Conservation (phyloP, 306 rosid genomes). For the Castanospermum australe region DNA sequence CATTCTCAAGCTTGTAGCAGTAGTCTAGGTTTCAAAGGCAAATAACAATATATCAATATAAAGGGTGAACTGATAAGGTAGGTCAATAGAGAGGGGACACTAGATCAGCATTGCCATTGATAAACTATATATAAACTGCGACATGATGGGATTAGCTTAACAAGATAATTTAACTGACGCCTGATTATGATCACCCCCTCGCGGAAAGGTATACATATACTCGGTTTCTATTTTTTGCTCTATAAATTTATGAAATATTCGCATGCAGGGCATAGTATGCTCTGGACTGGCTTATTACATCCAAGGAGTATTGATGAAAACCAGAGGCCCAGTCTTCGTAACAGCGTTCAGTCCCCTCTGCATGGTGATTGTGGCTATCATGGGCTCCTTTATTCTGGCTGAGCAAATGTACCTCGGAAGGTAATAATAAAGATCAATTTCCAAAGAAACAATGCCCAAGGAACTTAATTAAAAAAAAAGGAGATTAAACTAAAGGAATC, state of each 20-base stretch:
- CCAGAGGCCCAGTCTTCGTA: conserved; percentile 90
- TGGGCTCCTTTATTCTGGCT: conserved; percentile 64
- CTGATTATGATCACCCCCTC: background rate
- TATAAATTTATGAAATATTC: background rate
- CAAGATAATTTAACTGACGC: background rate
- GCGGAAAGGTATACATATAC: background rate
- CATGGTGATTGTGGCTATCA: conserved; percentile 85
- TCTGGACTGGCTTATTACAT: conserved; percentile 93
- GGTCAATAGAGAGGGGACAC: background rate
- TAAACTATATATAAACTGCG: background rate
- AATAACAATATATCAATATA: background rate
- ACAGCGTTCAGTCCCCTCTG: conserved; percentile 82
- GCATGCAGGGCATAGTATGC: conserved; percentile 81
- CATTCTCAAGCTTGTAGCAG: no score
- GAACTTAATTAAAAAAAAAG: background rate
- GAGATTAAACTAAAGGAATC: background rate
- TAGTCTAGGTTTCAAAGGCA: background rate
- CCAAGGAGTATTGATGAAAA: conserved; percentile 86
- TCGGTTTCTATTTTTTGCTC: background rate
- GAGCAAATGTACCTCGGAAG: conserved; percentile 79
- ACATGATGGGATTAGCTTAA: background rate
- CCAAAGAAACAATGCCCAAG: background rate
- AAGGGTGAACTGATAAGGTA: background rate
- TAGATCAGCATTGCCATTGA: background rate
- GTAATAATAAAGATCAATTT: conserved; percentile 34